Conservation (phyloP, 352 stramenopile species). For the Phytophthora niederhauseri region DNA sequence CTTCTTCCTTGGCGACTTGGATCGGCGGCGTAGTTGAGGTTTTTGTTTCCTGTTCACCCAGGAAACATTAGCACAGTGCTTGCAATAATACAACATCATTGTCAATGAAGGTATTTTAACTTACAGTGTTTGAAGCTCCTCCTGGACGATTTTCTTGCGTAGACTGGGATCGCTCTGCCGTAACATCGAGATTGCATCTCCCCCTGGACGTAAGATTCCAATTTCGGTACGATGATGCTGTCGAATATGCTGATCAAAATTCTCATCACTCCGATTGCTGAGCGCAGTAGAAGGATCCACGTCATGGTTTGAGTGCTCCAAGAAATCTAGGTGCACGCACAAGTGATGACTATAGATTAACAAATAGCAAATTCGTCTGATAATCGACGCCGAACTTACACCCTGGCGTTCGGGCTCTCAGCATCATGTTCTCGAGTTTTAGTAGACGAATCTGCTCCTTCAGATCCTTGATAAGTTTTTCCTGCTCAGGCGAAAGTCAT, state of each 20-base stretch:
- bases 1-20: constrained; percentile 30
- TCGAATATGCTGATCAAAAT: background rate
- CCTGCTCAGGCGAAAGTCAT: constrained; percentile 28
- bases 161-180: constrained; percentile 7
- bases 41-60: constrained; percentile 23
- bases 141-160: constrained; percentile 11
- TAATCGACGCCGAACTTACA: constrained; percentile 35
- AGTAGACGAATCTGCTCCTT: constrained; percentile 72
- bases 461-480: constrained; percentile 74
- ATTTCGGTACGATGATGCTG: constrained; percentile 2
- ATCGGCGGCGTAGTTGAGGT: constrained; percentile 8
- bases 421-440: constrained; percentile 74
- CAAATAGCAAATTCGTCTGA: background rate
- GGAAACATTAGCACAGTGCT: background rate
- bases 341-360: background rate
- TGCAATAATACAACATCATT: background rate
- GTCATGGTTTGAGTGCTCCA: constrained; percentile 41
- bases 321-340: constrained; percentile 42
- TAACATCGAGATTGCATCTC: constrained; percentile 1
- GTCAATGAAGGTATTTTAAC: background rate
- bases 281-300: background rate
- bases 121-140: constrained; percentile 30
- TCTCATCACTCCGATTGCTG: constrained; percentile 3
- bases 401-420: constrained; percentile 64
- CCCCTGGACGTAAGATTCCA: constrained; percentile 2